Evolutionary conservation across 495 filamentous ascomycete species (phyloP).

Genomic region (Lasiosphaeria miniovina): DNA sequence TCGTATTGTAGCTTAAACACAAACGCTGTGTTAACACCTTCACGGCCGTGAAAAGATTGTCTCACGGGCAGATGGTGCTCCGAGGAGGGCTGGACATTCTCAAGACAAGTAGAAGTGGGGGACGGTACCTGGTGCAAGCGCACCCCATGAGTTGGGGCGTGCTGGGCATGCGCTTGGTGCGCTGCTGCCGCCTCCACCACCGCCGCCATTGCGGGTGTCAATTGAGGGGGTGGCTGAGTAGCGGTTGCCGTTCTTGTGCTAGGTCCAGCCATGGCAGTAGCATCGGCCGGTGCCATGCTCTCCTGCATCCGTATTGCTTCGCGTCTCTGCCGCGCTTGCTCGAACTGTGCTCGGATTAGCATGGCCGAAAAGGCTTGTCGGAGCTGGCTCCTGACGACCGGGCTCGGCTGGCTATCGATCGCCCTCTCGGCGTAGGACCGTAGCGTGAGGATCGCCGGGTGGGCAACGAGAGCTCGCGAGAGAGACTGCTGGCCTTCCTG

Average conservation of each 20-base stretch:
- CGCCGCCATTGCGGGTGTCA: slow-evolving; percentile 4
- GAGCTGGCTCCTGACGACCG: slow-evolving; percentile 38
- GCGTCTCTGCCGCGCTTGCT: slow-evolving; percentile 31
- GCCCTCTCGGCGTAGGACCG: slow-evolving; percentile 38
- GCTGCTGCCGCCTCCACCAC: slow-evolving; percentile 20
- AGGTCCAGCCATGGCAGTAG: not conserved
- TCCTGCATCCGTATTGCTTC: slow-evolving; percentile 27
- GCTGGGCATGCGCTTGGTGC: slow-evolving; percentile 24
- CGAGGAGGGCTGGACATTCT: slow-evolving; percentile 8
- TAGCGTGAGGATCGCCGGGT: slow-evolving; percentile 44
- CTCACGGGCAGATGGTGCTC: slow-evolving; percentile 18
- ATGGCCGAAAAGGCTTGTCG: slow-evolving; percentile 40
- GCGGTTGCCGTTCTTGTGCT: not conserved
- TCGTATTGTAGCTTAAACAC: slow-evolving; percentile 99
- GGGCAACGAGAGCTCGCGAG: slow-evolving; percentile 38
- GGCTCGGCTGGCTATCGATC: slow-evolving; percentile 42
- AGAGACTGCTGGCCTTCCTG: slow-evolving; percentile 42
- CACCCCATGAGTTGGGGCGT: slow-evolving; percentile 17
- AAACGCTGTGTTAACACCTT: slow-evolving; percentile 53
- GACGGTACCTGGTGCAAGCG: slow-evolving; percentile 26
- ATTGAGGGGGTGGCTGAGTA: not conserved
- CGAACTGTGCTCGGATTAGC: slow-evolving; percentile 42
- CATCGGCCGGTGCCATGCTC: slow-evolving; percentile 1
- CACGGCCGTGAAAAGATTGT: slow-evolving; percentile 25
- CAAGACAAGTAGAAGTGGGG: slow-evolving; percentile 13